Percentiles rank a stretch among this genome's conserved stretches.
These are phyloP conservation scores for Candida montana DNA, from an alignment of 805 yeast genomes.

Conservation along the genomic window DNA sequence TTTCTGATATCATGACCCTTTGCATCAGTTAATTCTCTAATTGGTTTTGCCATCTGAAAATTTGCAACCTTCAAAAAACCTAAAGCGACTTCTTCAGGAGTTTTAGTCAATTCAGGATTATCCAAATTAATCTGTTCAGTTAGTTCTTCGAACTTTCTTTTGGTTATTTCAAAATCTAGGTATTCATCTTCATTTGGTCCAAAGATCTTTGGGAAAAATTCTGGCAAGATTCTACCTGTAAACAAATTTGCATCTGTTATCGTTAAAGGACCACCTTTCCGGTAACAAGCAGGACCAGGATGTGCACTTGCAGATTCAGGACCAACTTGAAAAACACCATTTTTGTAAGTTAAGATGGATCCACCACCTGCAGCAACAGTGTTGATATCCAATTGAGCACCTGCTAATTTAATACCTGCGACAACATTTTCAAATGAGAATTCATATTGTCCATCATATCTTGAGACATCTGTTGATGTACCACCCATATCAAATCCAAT, in stretches of 20 bases:
- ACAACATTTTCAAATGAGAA: constrained; percentile 30
- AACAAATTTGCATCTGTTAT: constrained; percentile 43
- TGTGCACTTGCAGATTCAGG: constrained; percentile 44
- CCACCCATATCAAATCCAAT: constrained; percentile 41
- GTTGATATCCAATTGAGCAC: constrained; percentile 35
- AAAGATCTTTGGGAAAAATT: constrained; percentile 40
- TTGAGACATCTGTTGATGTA: constrained; percentile 35
- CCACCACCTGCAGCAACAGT: constrained; percentile 38
- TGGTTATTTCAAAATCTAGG: constrained; percentile 30
- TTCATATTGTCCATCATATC: constrained; percentile 27
- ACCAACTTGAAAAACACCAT: constrained; percentile 38
- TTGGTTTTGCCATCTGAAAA: constrained; percentile 43
- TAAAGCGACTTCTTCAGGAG: constrained; percentile 39
- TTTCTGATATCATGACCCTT: constrained; percentile 38
- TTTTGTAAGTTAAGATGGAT: constrained; percentile 28
- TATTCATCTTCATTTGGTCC: constrained; percentile 40
- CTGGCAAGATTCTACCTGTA: constrained; percentile 37
- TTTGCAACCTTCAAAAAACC: constrained; percentile 44
- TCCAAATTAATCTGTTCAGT: constrained; percentile 32
- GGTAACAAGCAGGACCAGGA: constrained; percentile 45
- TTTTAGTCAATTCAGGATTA: constrained; percentile 27
- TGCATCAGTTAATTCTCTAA: constrained; percentile 41
- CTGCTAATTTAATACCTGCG: constrained; percentile 36
- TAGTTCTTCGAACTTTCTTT: constrained; percentile 32
- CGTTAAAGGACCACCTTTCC: constrained; percentile 44